Base-by-base conservation (phyloP, 805 yeast species). In the Candida yuanshanica region DNA sequence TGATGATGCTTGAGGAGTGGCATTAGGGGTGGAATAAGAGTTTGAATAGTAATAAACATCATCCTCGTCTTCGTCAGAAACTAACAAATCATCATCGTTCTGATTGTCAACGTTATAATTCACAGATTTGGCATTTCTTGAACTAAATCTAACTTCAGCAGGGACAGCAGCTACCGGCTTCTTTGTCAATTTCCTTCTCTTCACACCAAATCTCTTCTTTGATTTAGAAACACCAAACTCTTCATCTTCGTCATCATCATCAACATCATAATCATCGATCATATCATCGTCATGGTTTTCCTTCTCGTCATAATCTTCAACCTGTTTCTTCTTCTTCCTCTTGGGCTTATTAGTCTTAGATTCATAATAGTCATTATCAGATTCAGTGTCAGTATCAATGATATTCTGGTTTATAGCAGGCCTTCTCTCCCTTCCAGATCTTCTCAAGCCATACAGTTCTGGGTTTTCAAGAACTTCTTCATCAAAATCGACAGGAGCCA, bases 391-490 rank as follows among this genome's bases (percentile, higher is more conserved):
- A 35, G 34, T 47, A 44, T 49, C 53, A 34, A 25, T 47, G 29
- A 43, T 48, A 17, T 14, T 36, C n/a, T 46, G 45, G 2, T 53
- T 57, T 16, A 48, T 49, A 5, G 55, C 55, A n/a, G 47, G 44
- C 9, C 50, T 60, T 53, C 93, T 69, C 11, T 27, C 31, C 9
- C 31, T 27, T 33, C 79, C 79, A 5, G 90, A 81, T 50, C 95
- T 72, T 62, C 95, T 75, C 41, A 85, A 68, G 2, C 95, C 95
- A 52, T 85, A 85, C n/a, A 85, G 68, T 56, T 83, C 95, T 1
- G 95, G 95, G 58, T 84, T 80, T 38, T 68, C 73, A 41, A 75
- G 68, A 14, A 81, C 74, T 44, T 81, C 89, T 33, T 68, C 72
- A 12, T 73, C 70, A 35, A 76, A 55, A 37, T 62, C 68, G 25